Evolutionary conservation across 2,329 filamentous ascomycete species (phyloP).

Genomic region (Periconia sp.): DNA sequence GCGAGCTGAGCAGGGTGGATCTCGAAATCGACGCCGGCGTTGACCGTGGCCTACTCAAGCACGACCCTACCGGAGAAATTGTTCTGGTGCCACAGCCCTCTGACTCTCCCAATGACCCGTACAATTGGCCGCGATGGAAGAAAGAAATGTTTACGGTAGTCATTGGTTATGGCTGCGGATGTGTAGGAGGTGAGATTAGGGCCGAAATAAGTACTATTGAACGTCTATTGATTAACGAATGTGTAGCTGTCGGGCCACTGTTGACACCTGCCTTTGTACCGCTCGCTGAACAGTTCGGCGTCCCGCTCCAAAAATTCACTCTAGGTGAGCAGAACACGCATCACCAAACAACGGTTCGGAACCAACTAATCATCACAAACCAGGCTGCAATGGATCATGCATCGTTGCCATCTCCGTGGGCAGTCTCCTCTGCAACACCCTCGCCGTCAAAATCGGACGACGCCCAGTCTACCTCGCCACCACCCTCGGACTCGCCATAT

Average conservation of each 20-base stretch:
- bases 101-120: conserved; percentile 52
- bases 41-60: conserved; percentile 21
- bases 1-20: conserved; percentile 18
- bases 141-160: conserved; percentile 29
- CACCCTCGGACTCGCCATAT: conserved; percentile 20
- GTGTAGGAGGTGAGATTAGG: conserved; percentile 21
- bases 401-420: conserved; percentile 22
- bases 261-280: conserved; percentile 26
- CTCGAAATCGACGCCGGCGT: conserved; percentile 15
- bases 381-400: conserved; percentile 21
- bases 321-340: conserved; percentile 5
- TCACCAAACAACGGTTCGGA: not conserved
- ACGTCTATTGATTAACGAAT: not conserved
- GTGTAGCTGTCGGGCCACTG: conserved; percentile 23
- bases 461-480: conserved; percentile 22
- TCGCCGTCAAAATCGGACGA: conserved; percentile 25
- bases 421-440: conserved; percentile 22
- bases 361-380: not conserved
- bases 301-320: conserved; percentile 20
- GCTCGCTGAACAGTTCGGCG: conserved; percentile 18
- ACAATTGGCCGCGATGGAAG: conserved; percentile 51
- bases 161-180: conserved; percentile 25
- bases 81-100: conserved; percentile 57
- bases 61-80: conserved; percentile 37
- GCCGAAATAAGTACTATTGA: not conserved